A percentile compares a stretch with the other conserved stretches of the same genome.
These are phyloP conservation scores for Pseudocercospora fijiensis DNA, from an alignment of 2,329 filamentous ascomycete species.

Conservation along the genomic window DNA sequence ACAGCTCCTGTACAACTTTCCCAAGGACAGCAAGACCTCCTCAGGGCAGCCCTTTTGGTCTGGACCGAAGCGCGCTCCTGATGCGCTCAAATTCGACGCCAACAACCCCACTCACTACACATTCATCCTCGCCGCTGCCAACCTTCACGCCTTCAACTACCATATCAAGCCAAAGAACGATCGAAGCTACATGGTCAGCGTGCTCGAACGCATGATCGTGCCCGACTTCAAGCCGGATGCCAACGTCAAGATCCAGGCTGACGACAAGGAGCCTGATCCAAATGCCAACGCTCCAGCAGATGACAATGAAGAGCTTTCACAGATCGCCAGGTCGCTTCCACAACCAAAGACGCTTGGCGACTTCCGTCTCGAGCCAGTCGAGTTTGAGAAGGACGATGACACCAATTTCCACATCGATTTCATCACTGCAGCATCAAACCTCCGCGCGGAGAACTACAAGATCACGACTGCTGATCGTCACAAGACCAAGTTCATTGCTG, in stretches of 20 bases:
- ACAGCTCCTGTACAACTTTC: conserved; percentile 94
- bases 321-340: conserved; percentile 71
- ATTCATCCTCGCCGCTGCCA: conserved; percentile 84
- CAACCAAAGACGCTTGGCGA: conserved; percentile 76
- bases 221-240: conserved; percentile 91
- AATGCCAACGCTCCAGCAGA: conserved; percentile 64
- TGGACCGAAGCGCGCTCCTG: conserved; percentile 92
- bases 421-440: conserved; percentile 94
- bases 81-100: conserved; percentile 83
- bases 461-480: conserved; percentile 89
- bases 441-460: conserved; percentile 97
- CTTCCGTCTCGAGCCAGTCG: conserved; percentile 86
- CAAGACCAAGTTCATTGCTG: conserved; percentile 99
- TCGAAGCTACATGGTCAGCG: conserved; percentile 70
- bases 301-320: conserved; percentile 73
- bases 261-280: conserved; percentile 91
- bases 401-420: conserved; percentile 98
- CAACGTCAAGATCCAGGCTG: conserved; percentile 92
- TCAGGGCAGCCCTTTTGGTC: conserved; percentile 95
- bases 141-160: conserved; percentile 97
- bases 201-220: conserved; percentile 89
- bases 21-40: conserved; percentile 86
- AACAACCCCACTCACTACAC: conserved; percentile 81
- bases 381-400: conserved; percentile 99
- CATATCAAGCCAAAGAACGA: conserved; percentile 72